phyloP scores from a whole-genome alignment of 345 rosid genomes.

The Sonneratia alba region DNA sequence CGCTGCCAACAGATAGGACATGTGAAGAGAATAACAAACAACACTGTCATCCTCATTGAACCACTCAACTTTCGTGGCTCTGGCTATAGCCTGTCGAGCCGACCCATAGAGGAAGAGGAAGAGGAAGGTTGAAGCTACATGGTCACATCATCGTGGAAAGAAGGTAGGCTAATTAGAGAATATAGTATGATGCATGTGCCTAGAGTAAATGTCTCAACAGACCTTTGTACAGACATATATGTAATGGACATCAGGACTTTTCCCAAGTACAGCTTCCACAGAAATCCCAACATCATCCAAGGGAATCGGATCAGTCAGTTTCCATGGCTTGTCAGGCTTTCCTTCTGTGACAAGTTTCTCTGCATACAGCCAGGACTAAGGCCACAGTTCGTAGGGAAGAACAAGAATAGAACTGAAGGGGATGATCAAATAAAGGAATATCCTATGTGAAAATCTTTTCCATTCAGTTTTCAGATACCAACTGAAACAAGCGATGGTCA shows the following conservation, averaged over 20 bases:
- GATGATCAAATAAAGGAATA: no score
- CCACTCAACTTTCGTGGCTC: neutral
- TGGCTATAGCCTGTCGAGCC: constrained; percentile 3
- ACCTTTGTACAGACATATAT: constrained; percentile 27
- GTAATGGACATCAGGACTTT: constrained; percentile 65
- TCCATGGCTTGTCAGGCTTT: constrained; percentile 36
- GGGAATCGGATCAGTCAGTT: constrained; percentile 52
- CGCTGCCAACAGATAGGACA: neutral
- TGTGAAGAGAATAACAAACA: neutral
- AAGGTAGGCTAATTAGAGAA: neutral
- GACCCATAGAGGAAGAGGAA: neutral
- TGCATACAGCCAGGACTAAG: constrained; percentile 15
- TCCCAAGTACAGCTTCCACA: constrained; percentile 51
- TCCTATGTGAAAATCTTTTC: neutral
- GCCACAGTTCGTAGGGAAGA: neutral
- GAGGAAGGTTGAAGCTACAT: neutral
- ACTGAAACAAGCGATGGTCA: no score
- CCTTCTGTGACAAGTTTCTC: constrained; percentile 45
- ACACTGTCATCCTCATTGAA: neutral
- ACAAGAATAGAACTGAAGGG: neutral
- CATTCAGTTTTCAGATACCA: no score
- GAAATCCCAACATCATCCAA: constrained; percentile 47
- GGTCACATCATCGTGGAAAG: neutral
- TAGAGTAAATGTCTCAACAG: constrained; percentile 8
- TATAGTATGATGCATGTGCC: neutral